Evolutionary conservation across 2,329 filamentous ascomycete genomes (phyloP), one percentile per base, ranked within the genome.

Genomic region (Ophiostoma sp.): DNA sequence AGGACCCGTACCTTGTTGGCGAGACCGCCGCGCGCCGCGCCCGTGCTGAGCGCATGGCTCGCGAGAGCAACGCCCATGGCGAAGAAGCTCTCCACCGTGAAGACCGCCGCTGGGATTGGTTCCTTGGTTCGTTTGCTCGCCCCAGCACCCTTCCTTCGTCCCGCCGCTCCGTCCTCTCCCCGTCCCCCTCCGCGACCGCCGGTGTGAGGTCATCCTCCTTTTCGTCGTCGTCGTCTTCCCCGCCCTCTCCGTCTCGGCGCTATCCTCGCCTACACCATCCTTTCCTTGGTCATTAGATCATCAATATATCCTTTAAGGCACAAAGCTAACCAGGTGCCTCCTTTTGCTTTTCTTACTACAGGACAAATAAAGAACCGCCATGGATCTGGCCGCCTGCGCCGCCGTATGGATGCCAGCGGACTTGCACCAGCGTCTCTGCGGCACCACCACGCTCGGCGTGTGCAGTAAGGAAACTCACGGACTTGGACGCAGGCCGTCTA

Each of bases 1-100:
- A 93, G 80, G 91, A 92, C 76, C 90, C 90, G 0, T 86, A 90
- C 73, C 82, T 92, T 11, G 91, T 92, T 1, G 91, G 91, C 45
- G 90, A 92, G 81, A 85, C 85, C 69, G 90, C 90, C 3, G 91
- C 91, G 1, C 83, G 84, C 11, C 80, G 84, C 75, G 89, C 89
- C 8, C 84, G 88, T 59, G 81, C 82, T n/a, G 87, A 88, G 78
- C 84, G 90, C 75, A 80, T 91, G 36, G 84, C 85, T n/a, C 82
- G 86, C 70, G 87, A 91, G 80, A 84, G 83, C 52, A 70, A 64
- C 17, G 9, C 6, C 8, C 59, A 73, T 2, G 84, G 84, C 0
- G 86, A 87, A 33, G 87, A 88, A 73, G 80, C 89, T 57, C 81
- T 91, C 72, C 80, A 87, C 59, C 82, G 84, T 42, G 88, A 91